Percentiles rank a stretch among this genome's conserved stretches.
These are phyloP conservation scores for Lophium mytilinum DNA, from an alignment of 495 filamentous ascomycete species.

Conservation along the genomic window DNA sequence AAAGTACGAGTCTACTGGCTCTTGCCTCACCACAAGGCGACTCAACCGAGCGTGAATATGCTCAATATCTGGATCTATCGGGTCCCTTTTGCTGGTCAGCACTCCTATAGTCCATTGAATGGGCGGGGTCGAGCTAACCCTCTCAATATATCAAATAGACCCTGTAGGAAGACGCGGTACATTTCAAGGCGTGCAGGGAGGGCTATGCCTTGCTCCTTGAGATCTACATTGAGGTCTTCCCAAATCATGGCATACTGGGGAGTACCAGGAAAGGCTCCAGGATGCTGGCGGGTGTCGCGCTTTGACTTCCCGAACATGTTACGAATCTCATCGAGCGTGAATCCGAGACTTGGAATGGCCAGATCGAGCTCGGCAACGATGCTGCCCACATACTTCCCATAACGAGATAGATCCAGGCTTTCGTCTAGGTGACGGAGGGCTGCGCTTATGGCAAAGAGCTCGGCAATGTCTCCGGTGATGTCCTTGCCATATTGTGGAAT, in stretches of 20 bases:
- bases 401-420: constrained; percentile 30
- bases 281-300: constrained; percentile 20
- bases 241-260: constrained; percentile 45
- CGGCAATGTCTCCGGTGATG: constrained; percentile 46
- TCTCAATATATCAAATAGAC: constrained; percentile 34
- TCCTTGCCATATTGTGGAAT: constrained; percentile 47
- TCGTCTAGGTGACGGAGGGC: constrained; percentile 42
- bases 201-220: constrained; percentile 44
- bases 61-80: constrained; percentile 11
- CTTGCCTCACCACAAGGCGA: constrained; percentile 19
- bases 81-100: constrained; percentile 2
- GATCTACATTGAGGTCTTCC: constrained; percentile 42
- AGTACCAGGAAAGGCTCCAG: constrained; percentile 28
- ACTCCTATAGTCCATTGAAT: background rate
- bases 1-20: constrained; percentile 22
- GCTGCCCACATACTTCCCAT: constrained; percentile 30
- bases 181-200: constrained; percentile 45
- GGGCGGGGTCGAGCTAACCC: constrained; percentile 7
- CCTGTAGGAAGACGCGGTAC: constrained; percentile 46
- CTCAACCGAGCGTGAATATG: constrained; percentile 3
- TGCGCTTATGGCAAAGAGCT: constrained; percentile 48
- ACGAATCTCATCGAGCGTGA: constrained; percentile 47
- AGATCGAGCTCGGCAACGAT: constrained; percentile 41
- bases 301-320: constrained; percentile 41
- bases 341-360: constrained; percentile 41